These are phyloP conservation scores for Apiospora kogelbergensis DNA, from an alignment of 2,329 filamentous ascomycete species.

Conservation along the genomic window DNA sequence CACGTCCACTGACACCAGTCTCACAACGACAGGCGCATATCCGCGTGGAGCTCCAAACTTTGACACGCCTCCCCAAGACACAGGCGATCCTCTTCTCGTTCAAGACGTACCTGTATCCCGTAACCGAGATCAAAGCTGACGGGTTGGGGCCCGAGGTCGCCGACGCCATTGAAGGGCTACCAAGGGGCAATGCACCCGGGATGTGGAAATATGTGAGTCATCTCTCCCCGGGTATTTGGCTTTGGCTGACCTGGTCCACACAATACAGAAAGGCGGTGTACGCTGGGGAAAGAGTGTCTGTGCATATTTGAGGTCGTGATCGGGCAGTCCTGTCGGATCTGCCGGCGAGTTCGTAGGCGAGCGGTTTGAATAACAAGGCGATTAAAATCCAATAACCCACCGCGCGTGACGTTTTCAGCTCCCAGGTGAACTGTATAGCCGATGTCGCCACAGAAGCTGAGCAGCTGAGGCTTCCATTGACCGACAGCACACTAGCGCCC, in stretches of 20 bases:
- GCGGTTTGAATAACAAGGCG: not conserved
- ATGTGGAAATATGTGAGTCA: slow-evolving; percentile 54
- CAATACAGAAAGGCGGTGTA: slow-evolving; percentile 14
- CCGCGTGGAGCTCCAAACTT: slow-evolving; percentile 51
- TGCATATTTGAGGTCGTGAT: slow-evolving; percentile 42
- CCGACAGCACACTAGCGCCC: not conserved
- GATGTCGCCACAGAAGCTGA: not conserved
- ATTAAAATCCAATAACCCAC: not conserved
- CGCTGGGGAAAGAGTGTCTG: slow-evolving; percentile 44
- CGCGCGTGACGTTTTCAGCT: not conserved
- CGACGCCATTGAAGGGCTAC: slow-evolving; percentile 53
- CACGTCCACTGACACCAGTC: not conserved
- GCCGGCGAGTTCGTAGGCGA: not conserved
- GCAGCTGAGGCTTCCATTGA: not conserved
- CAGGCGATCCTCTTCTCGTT: slow-evolving; percentile 52
- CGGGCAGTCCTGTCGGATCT: not conserved
- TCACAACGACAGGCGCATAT: slow-evolving; percentile 32
- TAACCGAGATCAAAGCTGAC: slow-evolving; percentile 49
- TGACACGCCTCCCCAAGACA: slow-evolving; percentile 48
- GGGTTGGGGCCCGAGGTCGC: slow-evolving; percentile 47
- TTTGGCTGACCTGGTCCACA: slow-evolving; percentile 22
- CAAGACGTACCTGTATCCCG: slow-evolving; percentile 54
- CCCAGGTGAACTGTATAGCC: not conserved
- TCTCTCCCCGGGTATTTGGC: not conserved
- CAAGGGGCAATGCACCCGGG: slow-evolving; percentile 49